Evolutionary conservation across 1,284 basidiomycete genomes (phyloP).

Genomic region (Apiotrichum veenhuisii): DNA sequence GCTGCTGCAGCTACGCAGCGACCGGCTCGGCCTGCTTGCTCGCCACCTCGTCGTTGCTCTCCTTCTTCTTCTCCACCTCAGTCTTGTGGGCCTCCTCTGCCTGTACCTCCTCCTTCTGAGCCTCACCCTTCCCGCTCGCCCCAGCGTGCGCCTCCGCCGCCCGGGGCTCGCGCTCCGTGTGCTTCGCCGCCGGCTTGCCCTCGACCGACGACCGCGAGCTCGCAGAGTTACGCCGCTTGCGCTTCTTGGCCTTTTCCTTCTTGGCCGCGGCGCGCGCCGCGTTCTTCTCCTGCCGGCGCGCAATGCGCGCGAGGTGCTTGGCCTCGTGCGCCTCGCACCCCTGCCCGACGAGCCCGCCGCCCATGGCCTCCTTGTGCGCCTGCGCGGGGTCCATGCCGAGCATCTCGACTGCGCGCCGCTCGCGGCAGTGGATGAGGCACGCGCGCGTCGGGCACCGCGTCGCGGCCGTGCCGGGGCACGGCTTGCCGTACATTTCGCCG

Average conservation of each 20-base stretch:
- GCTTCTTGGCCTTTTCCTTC: not conserved
- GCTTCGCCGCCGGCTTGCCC: not conserved
- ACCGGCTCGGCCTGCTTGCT: not conserved
- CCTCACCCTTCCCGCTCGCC: not conserved
- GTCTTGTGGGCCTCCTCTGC: not conserved
- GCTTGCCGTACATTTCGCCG: not conserved
- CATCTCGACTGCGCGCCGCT: slow-evolving; percentile 36
- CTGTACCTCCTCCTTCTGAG: not conserved
- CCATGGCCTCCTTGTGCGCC: slow-evolving; percentile 25
- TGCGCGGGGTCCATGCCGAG: slow-evolving; percentile 32
- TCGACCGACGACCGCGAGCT: not conserved
- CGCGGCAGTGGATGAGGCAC: slow-evolving; percentile 48
- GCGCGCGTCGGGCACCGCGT: slow-evolving; percentile 38
- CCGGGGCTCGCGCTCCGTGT: not conserved
- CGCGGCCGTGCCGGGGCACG: slow-evolving; percentile 26
- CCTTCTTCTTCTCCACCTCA: not conserved
- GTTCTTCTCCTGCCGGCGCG: slow-evolving; percentile 35
- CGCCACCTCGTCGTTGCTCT: not conserved
- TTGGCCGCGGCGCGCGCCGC: slow-evolving; percentile 11
- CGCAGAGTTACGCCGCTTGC: no score
- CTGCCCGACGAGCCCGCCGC: slow-evolving; percentile 38
- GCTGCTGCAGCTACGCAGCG: not conserved
- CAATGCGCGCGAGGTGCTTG: slow-evolving; percentile 42
- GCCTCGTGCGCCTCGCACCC: slow-evolving; percentile 51
- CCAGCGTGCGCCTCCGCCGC: not conserved